Base-by-base conservation (phyloP, 768 basidiomycete genomes). In the Boletus coccyginus region DNA sequence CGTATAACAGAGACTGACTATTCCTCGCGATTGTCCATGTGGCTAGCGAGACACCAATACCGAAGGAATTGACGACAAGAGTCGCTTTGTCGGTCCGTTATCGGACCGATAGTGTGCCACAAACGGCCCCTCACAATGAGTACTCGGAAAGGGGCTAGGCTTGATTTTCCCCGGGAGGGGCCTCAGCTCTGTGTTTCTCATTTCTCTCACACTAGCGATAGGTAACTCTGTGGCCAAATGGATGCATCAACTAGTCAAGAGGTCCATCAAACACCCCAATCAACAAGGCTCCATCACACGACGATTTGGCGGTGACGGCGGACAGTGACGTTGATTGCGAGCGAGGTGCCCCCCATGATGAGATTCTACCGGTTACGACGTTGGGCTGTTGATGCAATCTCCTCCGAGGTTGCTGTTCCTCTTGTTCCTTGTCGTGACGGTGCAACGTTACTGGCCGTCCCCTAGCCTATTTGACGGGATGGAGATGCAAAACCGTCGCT, bases 311-410 rank as follows among this genome's bases (percentile, higher is more conserved):
- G n/a, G 21, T 27, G 14, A 43, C 39, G 39, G 33, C 6, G 19
- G 33, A 42, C 31, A 58, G 59, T 21, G 21, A 21, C 33, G 45
- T 38, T 3, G 67, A 70, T 11, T 50, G 55, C 36, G 59, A 66
- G 53, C 53, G 24, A 45, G 58, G 51, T 19, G 42, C 31, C 4
- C 12, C 45, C 11, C 21, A 32, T 9, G 14, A 46, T 29, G 24
- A 46, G 10, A 31, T 32, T 14, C 35, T 12, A 12, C 12, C 47
- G 8, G 41, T 5, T 10, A 46, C 7, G 14, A 31, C 36, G 8
- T 29, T 27, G 3, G 27, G 27, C 27, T 27, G 27, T 27, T 27
- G 27, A 27, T 27, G 27, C 3, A 27, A 27, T 27, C 27, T 27
- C 27, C 27, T 14, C 5, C 58, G 24, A 53, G 33, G 32, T 33